These are phyloP conservation scores for Aureobasidium sp. DNA, from an alignment of 2,329 filamentous ascomycete genomes.

Conservation along the genomic window DNA sequence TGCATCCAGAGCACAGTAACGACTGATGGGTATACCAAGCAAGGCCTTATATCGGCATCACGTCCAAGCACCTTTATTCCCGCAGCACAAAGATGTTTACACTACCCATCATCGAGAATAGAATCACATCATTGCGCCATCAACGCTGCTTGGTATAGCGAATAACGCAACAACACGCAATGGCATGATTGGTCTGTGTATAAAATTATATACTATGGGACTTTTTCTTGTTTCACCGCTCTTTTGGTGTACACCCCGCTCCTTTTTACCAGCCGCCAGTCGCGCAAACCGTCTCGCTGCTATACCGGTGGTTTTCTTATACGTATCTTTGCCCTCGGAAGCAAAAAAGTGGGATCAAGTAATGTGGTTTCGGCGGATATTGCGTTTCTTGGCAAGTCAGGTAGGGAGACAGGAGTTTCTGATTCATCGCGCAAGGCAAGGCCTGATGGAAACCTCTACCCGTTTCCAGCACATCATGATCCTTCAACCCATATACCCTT, in stretches of 20 bases:
- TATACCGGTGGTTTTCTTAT: background rate
- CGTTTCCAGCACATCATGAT: too few relatives aligned
- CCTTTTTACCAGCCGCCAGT: background rate
- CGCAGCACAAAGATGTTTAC: background rate
- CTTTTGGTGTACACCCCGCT: background rate
- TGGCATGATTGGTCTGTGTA: conserved; percentile 7
- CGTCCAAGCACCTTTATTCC: background rate
- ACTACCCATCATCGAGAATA: background rate
- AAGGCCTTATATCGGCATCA: background rate
- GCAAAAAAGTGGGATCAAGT: background rate
- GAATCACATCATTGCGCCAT: background rate
- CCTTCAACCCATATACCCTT: too few relatives aligned
- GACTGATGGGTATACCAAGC: background rate
- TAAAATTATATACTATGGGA: too few relatives aligned
- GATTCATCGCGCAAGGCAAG: too few relatives aligned
- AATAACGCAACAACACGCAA: background rate
- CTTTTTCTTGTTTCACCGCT: background rate
- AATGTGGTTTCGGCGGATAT: background rate
- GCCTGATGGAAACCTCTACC: too few relatives aligned
- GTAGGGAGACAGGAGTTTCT: too few relatives aligned
- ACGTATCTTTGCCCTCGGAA: background rate
- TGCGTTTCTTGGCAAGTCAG: background rate
- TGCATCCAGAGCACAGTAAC: background rate
- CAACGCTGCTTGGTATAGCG: background rate
- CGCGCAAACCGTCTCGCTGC: background rate